phyloP scores from a whole-genome alignment of 2,329 filamentous ascomycete genomes.

The Sclerotinia spermophila region DNA sequence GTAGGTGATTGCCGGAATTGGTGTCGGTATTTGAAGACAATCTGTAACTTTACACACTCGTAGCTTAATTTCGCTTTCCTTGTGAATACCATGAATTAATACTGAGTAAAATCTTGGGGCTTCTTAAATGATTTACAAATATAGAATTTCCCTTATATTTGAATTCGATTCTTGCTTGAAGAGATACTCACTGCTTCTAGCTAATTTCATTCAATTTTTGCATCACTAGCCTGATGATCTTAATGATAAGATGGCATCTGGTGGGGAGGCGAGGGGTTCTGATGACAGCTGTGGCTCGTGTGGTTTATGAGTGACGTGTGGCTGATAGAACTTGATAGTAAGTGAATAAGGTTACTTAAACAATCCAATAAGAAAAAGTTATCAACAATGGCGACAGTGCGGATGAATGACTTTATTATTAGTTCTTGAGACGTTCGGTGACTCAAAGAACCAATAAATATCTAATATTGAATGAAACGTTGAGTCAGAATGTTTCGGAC shows the following conservation, averaged over 20 bases:
- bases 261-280: background rate
- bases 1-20: background rate
- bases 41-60: background rate
- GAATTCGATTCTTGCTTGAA: background rate
- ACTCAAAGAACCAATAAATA: background rate
- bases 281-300: background rate
- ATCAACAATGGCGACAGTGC: background rate
- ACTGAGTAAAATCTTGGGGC: background rate
- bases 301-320: background rate
- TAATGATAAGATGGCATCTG: background rate
- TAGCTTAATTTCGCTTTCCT: background rate
- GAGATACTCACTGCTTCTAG: background rate
- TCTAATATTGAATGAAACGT: background rate
- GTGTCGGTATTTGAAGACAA: background rate
- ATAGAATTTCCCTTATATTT: background rate
- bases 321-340: background rate
- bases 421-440: background rate
- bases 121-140: background rate
- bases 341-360: background rate
- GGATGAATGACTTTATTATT: background rate
- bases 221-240: background rate
- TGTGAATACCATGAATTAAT: background rate
- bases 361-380: background rate
- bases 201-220: background rate
- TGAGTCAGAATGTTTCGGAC: constrained; percentile 8